phyloP scores from a whole-genome alignment of 495 filamentous ascomycete species.

The Xanthoparmelia taractica region DNA sequence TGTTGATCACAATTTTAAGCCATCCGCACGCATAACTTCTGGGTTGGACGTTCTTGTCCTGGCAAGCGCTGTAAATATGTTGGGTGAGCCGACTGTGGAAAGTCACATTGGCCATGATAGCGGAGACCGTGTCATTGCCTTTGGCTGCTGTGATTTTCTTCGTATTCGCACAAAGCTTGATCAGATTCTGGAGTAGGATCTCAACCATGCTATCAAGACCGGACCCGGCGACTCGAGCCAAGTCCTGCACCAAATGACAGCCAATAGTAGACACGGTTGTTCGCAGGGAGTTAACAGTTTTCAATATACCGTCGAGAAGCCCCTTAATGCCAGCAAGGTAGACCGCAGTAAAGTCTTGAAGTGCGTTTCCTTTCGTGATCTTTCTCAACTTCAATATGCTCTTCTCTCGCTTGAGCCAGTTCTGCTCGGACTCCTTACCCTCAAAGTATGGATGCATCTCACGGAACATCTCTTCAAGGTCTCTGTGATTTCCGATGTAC shows the following conservation, averaged over 20 bases:
- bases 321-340: slow-evolving; percentile 63
- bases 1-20: slow-evolving; percentile 72
- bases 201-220: slow-evolving; percentile 85
- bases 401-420: slow-evolving; percentile 83
- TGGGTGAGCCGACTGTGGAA: slow-evolving; percentile 74
- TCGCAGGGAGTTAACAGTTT: slow-evolving; percentile 74
- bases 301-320: slow-evolving; percentile 82
- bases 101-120: slow-evolving; percentile 66
- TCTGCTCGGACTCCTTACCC: slow-evolving; percentile 81
- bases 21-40: slow-evolving; percentile 72
- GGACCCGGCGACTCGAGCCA: slow-evolving; percentile 66
- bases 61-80: slow-evolving; percentile 67
- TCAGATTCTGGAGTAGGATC: slow-evolving; percentile 75
- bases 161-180: slow-evolving; percentile 77
- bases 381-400: slow-evolving; percentile 64
- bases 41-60: slow-evolving; percentile 87
- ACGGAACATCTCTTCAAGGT: slow-evolving; percentile 74
- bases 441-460: slow-evolving; percentile 78
- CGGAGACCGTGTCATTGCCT: slow-evolving; percentile 67
- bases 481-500: slow-evolving; percentile 70
- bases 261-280: slow-evolving; percentile 84
- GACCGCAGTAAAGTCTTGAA: slow-evolving; percentile 60
- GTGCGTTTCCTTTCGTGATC: slow-evolving; percentile 76
- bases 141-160: slow-evolving; percentile 85
- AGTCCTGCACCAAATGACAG: slow-evolving; percentile 76